These are phyloP conservation scores for Chondrus crispus DNA, from an alignment of 23 red algal species.

Conservation along the genomic window DNA sequence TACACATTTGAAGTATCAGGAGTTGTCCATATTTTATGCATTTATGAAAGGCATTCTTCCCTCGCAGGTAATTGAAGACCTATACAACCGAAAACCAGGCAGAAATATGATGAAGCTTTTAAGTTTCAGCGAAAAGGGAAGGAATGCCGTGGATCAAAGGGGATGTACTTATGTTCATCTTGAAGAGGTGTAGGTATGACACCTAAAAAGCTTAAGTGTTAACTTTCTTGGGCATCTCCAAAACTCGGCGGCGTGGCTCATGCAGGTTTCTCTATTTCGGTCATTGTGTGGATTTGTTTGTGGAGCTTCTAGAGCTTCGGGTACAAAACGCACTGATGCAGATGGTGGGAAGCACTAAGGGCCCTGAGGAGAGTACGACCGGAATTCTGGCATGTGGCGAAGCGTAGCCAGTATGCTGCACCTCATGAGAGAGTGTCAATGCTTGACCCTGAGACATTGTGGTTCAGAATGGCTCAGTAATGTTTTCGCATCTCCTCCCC, in stretches of 20 bases:
- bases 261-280: neutral
- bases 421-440: neutral
- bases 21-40: neutral
- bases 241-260: neutral
- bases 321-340: neutral
- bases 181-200: neutral
- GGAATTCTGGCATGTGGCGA: neutral
- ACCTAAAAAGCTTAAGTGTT: neutral
- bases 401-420: neutral
- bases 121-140: neutral
- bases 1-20: neutral
- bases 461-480: neutral
- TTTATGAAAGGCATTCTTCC: neutral
- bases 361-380: neutral
- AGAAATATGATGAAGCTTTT: neutral
- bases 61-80: neutral
- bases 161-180: conserved; percentile 2
- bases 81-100: conserved; percentile 1
- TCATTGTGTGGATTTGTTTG: neutral
- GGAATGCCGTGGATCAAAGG: neutral
- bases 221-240: neutral
- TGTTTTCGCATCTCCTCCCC: neutral
- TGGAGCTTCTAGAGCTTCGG: neutral
- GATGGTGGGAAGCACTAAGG: neutral
- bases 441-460: neutral